These are phyloP conservation scores for Yamadazyma diddensiae DNA, from an alignment of 1,139 yeast species.

Conservation along the genomic window DNA sequence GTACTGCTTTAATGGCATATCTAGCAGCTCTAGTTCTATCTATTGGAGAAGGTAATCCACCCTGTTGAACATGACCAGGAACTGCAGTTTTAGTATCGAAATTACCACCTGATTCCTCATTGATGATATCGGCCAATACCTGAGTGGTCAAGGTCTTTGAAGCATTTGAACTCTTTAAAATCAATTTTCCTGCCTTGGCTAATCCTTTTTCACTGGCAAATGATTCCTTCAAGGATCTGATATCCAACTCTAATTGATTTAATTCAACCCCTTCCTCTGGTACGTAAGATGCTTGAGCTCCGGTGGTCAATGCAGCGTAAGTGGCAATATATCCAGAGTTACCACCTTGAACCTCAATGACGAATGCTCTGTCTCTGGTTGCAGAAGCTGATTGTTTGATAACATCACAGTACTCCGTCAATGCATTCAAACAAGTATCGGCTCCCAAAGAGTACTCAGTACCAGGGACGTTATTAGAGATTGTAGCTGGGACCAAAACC, in stretches of 20 bases:
- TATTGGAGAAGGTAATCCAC: slow-evolving; percentile 92
- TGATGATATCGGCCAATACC: slow-evolving; percentile 65
- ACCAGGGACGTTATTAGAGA: slow-evolving; percentile 97
- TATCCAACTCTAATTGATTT: slow-evolving; percentile 20
- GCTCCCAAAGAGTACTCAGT: slow-evolving; percentile 92
- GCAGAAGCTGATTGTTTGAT: slow-evolving; percentile 95
- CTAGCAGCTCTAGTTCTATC: slow-evolving; percentile 92
- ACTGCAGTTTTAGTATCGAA: slow-evolving; percentile 76
- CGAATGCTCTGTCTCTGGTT: slow-evolving; percentile 90
- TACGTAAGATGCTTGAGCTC: slow-evolving; percentile 89
- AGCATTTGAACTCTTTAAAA: slow-evolving; percentile 67
- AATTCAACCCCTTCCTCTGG: slow-evolving; percentile 86
- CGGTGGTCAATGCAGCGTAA: slow-evolving; percentile 82
- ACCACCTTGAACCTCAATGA: slow-evolving; percentile 97
- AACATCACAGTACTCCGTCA: slow-evolving; percentile 90
- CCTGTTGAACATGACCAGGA: slow-evolving; percentile 94
- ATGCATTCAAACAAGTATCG: slow-evolving; percentile 89
- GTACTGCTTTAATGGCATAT: slow-evolving; percentile 83
- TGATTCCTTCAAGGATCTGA: slow-evolving; percentile 49
- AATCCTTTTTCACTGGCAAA: slow-evolving; percentile 78
- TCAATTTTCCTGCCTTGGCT: slow-evolving; percentile 72
- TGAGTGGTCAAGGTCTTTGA: slow-evolving; percentile 66
- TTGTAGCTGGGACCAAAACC: slow-evolving; percentile 81
- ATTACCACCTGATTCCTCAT: slow-evolving; percentile 61
- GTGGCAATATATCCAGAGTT: slow-evolving; percentile 93